phyloP scores from a whole-genome alignment of 2,329 filamentous ascomycete genomes.

The Cladophialophora yegresii region DNA sequence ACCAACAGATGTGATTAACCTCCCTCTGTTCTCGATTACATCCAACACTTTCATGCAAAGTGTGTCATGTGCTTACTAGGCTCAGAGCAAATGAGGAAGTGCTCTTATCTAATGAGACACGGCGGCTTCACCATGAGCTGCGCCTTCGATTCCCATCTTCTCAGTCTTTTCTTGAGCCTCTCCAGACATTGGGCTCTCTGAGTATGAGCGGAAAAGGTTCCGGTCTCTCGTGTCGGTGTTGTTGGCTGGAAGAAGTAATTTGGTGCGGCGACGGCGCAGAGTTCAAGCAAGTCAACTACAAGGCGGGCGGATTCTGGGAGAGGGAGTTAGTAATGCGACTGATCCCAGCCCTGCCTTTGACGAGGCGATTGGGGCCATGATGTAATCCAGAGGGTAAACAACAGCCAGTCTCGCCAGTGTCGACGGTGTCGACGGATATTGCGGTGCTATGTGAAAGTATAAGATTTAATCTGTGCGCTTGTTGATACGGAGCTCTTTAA shows the following conservation, averaged over 20 bases:
- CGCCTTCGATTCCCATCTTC: not conserved
- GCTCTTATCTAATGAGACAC: not conserved
- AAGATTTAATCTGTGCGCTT: not conserved
- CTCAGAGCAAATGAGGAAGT: slow-evolving; percentile 1
- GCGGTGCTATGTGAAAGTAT: not conserved
- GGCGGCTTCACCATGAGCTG: not conserved
- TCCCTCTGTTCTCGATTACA: not conserved
- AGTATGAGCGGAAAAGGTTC: too few species aligned
- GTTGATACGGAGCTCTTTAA: not conserved
- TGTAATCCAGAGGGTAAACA: not conserved
- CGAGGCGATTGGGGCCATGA: not conserved
- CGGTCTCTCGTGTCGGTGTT: too few species aligned
- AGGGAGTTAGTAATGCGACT: not conserved
- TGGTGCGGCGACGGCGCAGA: not conserved
- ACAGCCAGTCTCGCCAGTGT: not conserved
- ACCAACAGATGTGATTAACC: not conserved
- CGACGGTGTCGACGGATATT: not conserved
- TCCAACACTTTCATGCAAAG: not conserved
- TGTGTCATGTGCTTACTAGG: not conserved
- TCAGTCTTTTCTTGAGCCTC: not conserved
- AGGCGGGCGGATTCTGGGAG: slow-evolving; percentile 13
- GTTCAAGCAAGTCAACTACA: not conserved
- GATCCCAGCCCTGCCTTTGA: not conserved
- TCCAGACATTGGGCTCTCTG: not conserved
- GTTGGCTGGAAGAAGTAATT: too few species aligned